Conservation (phyloP, 2,329 filamentous ascomycete genomes). For the Colletotrichum tanaceti region DNA sequence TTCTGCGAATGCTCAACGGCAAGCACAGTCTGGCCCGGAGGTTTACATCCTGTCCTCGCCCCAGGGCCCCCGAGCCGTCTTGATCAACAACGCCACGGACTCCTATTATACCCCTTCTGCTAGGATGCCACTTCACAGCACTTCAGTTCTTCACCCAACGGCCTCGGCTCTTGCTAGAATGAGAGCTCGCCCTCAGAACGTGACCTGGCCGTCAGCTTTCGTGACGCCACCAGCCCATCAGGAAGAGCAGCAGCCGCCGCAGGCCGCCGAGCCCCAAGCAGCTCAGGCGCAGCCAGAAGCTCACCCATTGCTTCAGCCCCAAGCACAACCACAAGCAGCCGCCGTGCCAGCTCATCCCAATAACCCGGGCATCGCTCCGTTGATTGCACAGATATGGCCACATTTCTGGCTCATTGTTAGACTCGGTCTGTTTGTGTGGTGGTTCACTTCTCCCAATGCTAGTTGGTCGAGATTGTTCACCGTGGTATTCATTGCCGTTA, state of each 20-base stretch:
- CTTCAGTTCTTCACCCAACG: slow-evolving; percentile 23
- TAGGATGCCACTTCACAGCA: slow-evolving; percentile 16
- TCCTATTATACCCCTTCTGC: slow-evolving; percentile 61
- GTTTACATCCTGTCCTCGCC: slow-evolving; percentile 73
- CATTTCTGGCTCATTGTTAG: slow-evolving; percentile 71
- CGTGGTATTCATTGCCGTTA: slow-evolving; percentile 64
- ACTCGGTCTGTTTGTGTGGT: slow-evolving; percentile 71
- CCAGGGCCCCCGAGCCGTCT: slow-evolving; percentile 66
- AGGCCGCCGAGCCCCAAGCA: slow-evolving; percentile 30
- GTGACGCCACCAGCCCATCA: slow-evolving; percentile 41
- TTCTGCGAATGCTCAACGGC: slow-evolving; percentile 41
- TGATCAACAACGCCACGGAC: slow-evolving; percentile 65
- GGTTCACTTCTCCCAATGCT: slow-evolving; percentile 68
- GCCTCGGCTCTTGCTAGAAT: slow-evolving; percentile 31
- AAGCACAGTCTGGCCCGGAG: slow-evolving; percentile 53
- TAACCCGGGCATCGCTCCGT: slow-evolving; percentile 53
- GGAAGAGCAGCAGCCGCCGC: slow-evolving; percentile 27
- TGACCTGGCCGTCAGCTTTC: slow-evolving; percentile 31
- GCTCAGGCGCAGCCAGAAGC: slow-evolving; percentile 44
- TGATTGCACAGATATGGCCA: slow-evolving; percentile 64
- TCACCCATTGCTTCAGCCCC: slow-evolving; percentile 47
- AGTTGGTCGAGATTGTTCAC: slow-evolving; percentile 71
- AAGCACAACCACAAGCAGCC: slow-evolving; percentile 44
- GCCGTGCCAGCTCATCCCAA: slow-evolving; percentile 51
- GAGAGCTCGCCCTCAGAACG: slow-evolving; percentile 32